These are phyloP conservation scores for Immersiella caudata DNA, from an alignment of 495 filamentous ascomycete genomes.

Conservation along the genomic window DNA sequence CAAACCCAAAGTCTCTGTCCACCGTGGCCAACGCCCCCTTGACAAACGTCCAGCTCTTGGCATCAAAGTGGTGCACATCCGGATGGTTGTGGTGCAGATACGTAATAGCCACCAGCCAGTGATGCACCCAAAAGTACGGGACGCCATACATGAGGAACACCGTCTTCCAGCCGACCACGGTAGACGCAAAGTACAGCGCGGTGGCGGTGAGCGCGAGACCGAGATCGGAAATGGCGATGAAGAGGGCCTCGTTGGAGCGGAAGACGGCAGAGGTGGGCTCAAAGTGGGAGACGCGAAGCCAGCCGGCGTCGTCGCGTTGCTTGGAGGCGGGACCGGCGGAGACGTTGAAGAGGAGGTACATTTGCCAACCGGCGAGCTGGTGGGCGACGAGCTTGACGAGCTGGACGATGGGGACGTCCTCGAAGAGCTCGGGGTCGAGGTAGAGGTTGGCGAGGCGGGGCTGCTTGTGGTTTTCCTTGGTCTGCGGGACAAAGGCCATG, in stretches of 20 bases:
- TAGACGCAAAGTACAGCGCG: slow-evolving; percentile 58
- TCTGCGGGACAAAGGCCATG: slow-evolving; percentile 95
- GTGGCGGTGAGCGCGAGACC: slow-evolving; percentile 65
- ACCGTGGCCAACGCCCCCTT: slow-evolving; percentile 86
- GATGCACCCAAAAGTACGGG: slow-evolving; percentile 97
- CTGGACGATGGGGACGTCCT: slow-evolving; percentile 91
- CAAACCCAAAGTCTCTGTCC: slow-evolving; percentile 85
- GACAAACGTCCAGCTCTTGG: slow-evolving; percentile 77
- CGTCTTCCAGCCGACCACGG: slow-evolving; percentile 79
- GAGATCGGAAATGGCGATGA: slow-evolving; percentile 81
- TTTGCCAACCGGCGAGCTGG: slow-evolving; percentile 86
- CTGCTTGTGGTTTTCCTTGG: slow-evolving; percentile 68
- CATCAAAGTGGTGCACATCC: slow-evolving; percentile 75
- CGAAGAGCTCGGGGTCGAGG: slow-evolving; percentile 75
- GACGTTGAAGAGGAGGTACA: slow-evolving; percentile 84
- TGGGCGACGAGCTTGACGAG: slow-evolving; percentile 71
- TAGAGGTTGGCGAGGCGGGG: slow-evolving; percentile 59
- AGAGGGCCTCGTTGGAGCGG: slow-evolving; percentile 83
- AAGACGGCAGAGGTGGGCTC: slow-evolving; percentile 84
- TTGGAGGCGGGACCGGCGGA: slow-evolving; percentile 89
- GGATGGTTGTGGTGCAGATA: slow-evolving; percentile 91
- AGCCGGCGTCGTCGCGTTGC: slow-evolving; percentile 78
- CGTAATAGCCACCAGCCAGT: slow-evolving; percentile 89
- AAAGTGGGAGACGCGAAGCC: slow-evolving; percentile 90
- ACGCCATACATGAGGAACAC: slow-evolving; percentile 86